Percentiles rank a stretch among this genome's conserved stretches.
phyloP scores from a whole-genome alignment of 257 asterid genomes.

The Pogostemon cablin region DNA sequence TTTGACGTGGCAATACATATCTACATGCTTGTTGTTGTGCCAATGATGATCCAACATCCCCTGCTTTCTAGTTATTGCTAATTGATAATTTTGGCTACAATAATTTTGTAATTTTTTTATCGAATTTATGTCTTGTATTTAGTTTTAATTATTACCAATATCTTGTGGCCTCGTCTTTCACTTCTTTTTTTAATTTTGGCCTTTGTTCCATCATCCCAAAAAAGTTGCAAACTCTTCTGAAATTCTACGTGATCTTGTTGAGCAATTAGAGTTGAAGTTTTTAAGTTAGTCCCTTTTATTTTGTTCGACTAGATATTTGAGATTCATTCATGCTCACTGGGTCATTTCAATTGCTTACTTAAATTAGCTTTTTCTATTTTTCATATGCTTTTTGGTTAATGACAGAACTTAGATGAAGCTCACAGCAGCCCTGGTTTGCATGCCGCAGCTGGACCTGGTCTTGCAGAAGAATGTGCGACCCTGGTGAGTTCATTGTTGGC shows the following conservation, averaged over 20 bases:
- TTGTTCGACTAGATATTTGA: constrained; percentile 17
- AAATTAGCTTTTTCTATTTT: constrained; percentile 27
- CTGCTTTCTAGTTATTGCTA: too few species aligned
- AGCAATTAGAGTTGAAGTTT: background rate
- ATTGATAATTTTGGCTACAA: background rate
- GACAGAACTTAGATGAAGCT: constrained; percentile 95
- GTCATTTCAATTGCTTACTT: constrained; percentile 13
- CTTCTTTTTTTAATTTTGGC: background rate
- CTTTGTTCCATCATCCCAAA: background rate
- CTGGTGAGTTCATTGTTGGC: constrained; percentile 48
- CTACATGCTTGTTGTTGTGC: too few species aligned
- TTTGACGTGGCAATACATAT: too few species aligned
- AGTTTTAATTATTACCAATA: background rate
- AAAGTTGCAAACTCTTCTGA: constrained; percentile 6
- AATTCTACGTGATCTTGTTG: constrained; percentile 16
- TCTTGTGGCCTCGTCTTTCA: constrained; percentile 9
- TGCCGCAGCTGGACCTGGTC: constrained; percentile 97
- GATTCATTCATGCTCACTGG: background rate
- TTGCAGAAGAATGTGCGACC: constrained; percentile 84
- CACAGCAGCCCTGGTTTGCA: constrained; percentile 98
- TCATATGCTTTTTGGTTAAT: constrained; percentile 31
- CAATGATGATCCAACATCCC: too few species aligned
- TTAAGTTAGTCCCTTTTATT: constrained; percentile 23
- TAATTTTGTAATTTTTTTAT: background rate
- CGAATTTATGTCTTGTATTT: background rate